Percentiles rank a stretch among this genome's conserved stretches.
Evolutionary conservation across 2,329 filamentous ascomycete species (phyloP).

Genomic region (Pseudogymnoascus sp.): DNA sequence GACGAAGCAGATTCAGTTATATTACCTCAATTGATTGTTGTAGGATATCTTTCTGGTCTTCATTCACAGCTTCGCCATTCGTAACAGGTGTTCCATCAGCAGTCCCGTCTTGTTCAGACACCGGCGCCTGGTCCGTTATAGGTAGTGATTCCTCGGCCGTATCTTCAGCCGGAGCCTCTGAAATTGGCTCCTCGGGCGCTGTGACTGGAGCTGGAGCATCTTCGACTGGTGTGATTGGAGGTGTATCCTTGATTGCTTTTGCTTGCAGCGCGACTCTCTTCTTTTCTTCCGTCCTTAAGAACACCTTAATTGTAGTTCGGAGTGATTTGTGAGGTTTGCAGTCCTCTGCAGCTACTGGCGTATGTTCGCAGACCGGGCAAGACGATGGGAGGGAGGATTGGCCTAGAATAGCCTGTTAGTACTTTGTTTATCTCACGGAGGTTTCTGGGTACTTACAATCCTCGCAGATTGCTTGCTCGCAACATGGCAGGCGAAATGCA

Average conservation of each 20-base stretch:
- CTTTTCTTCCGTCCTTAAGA: conserved; percentile 84
- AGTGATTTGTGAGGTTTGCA: conserved; percentile 86
- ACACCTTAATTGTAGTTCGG: conserved; percentile 88
- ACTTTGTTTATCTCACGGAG: not conserved
- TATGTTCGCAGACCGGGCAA: conserved; percentile 91
- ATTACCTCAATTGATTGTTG: conserved; percentile 35
- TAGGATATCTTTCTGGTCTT: conserved; percentile 32
- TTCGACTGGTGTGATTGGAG: conserved; percentile 29
- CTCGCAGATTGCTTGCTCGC: conserved; percentile 91
- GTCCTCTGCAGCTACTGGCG: conserved; percentile 75
- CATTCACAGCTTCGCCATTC: conserved; percentile 8
- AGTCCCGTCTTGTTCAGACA: conserved; percentile 9
- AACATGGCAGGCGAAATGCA: conserved; percentile 86
- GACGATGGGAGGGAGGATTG: conserved; percentile 69
- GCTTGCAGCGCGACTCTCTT: conserved; percentile 64
- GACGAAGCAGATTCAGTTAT: not conserved
- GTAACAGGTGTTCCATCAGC: conserved; percentile 15
- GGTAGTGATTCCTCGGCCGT: conserved; percentile 14
- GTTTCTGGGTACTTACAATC: conserved; percentile 53
- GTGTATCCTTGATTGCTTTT: conserved; percentile 35
- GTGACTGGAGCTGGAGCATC: conserved; percentile 15
- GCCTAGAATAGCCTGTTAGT: conserved; percentile 43
- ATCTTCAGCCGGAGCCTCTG: conserved; percentile 12
- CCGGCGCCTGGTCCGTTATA: conserved; percentile 13
- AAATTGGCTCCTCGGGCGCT: conserved; percentile 12